Base-by-base conservation (phyloP, 495 filamentous ascomycete genomes). In the Apiosordaria backusii region DNA sequence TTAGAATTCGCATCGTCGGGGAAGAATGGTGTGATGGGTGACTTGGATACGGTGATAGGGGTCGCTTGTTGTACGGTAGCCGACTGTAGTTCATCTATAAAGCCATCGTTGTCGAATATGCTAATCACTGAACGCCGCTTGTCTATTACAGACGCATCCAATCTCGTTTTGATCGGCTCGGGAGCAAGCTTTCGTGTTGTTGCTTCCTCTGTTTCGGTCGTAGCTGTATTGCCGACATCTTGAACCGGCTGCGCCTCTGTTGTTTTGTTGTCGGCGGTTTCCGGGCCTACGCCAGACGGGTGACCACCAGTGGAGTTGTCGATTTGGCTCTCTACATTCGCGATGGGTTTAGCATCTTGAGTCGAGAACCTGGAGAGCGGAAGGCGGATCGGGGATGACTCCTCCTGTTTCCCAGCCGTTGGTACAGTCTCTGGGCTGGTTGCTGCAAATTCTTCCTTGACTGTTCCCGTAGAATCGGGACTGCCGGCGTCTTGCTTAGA, bases 11-110 rank as follows among this genome's bases (percentile, higher is more conserved):
- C 74, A 45, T 75, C 62, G 65, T 77, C 79, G 10, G 88, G 81
- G 72, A 89, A 89, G 50, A 85, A 80, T 0, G 87, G 84, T 4
- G 81, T 86, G n/a, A 90, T 86, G 62, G 92, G 92, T n/a, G 93
- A 92, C 73, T 92, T 93, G 1, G 89, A 88, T 7, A 96, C 90
- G 0, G 87, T 87, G 19, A 97, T 86, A 3, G 91, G 90, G 72
- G 90, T 90, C 24, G 93, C 92, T 78, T 96, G 86, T 73, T 96
- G 86, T 19, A 96, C 78, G 2, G 88, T 92, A 35, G 92, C 92
- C 45, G 86, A 90, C 68, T 90, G 90, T 61, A 97, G 80, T 80
- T 97, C 92, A 65, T 95, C 90, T 87, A 96, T 90, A 69, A 96
- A 89, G 35, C 88, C 91, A 76, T 97, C 92, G 75, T 96, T 91